These are phyloP conservation scores for Apiosordaria backusii DNA, from an alignment of 495 filamentous ascomycete genomes.

Conservation along the genomic window DNA sequence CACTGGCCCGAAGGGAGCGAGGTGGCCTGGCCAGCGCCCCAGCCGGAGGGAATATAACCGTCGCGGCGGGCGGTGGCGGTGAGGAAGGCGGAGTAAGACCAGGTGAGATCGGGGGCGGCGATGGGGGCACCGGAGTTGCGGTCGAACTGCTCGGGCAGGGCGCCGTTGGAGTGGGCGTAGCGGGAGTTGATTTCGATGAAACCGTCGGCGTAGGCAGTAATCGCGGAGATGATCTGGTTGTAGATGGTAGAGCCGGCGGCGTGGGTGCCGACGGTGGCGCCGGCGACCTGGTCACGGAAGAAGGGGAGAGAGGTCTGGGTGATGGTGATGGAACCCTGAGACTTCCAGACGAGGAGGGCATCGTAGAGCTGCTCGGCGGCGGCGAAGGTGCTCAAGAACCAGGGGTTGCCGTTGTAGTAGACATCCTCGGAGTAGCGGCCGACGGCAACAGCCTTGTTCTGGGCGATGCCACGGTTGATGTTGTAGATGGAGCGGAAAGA, in stretches of 20 bases:
- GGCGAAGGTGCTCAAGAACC: constrained; percentile 62
- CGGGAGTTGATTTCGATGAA: constrained; percentile 53
- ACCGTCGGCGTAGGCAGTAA: constrained; percentile 62
- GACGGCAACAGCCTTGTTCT: constrained; percentile 55
- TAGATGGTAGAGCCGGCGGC: constrained; percentile 44
- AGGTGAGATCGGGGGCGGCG: constrained; percentile 62
- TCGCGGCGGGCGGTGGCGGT: constrained; percentile 51
- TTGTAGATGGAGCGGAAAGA: constrained; percentile 59
- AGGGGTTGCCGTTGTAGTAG: constrained; percentile 65
- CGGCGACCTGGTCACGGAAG: constrained; percentile 52
- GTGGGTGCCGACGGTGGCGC: constrained; percentile 51
- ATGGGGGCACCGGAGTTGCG: constrained; percentile 47
- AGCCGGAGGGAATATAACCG: constrained; percentile 52
- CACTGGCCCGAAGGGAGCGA: constrained; percentile 53
- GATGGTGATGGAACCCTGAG: constrained; percentile 49
- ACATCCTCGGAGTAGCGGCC: constrained; percentile 67
- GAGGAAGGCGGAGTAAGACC: constrained; percentile 65
- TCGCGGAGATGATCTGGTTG: constrained; percentile 49
- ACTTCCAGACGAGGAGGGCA: constrained; percentile 59
- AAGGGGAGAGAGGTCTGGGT: constrained; percentile 54
- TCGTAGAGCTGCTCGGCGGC: constrained; percentile 66
- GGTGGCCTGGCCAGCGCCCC: constrained; percentile 42
- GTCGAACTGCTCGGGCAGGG: constrained; percentile 59
- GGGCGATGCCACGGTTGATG: constrained; percentile 51
- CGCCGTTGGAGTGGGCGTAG: constrained; percentile 50